Evolutionary conservation across 345 rosid genomes (phyloP).

Genomic region (Pugionium cornutum): DNA sequence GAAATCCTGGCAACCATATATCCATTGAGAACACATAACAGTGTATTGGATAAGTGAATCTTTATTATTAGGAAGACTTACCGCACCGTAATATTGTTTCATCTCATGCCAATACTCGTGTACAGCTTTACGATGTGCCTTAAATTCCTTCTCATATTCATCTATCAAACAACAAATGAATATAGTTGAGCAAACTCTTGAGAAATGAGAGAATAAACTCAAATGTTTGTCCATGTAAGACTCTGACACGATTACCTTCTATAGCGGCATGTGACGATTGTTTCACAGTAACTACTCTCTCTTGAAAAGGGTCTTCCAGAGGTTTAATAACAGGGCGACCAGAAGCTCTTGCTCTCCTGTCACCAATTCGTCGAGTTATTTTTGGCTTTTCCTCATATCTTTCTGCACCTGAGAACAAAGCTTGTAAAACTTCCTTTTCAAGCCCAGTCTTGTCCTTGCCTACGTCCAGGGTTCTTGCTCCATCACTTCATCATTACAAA

Average conservation of each 20-base stretch:
- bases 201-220: constrained; percentile 10
- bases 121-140: constrained; percentile 55
- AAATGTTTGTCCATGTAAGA: constrained; percentile 21
- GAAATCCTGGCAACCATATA: constrained; percentile 26
- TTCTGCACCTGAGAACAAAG: constrained; percentile 47
- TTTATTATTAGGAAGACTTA: constrained; percentile 36
- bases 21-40: background rate
- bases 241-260: constrained; percentile 41
- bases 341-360: constrained; percentile 41
- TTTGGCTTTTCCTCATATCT: constrained; percentile 44
- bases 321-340: constrained; percentile 41
- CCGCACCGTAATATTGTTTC: constrained; percentile 70
- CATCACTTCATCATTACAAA: constrained; percentile 41
- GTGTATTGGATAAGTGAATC: background rate
- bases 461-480: constrained; percentile 31
- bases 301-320: constrained; percentile 42
- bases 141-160: constrained; percentile 51
- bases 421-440: constrained; percentile 53
- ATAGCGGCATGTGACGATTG: constrained; percentile 26
- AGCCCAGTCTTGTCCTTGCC: constrained; percentile 40
- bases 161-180: constrained; percentile 33
- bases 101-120: constrained; percentile 54
- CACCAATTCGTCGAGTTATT: constrained; percentile 30
- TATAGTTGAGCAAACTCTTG: constrained; percentile 22
- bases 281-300: constrained; percentile 35